Evolutionary conservation across 805 yeast genomes (phyloP).

Genomic region (Yamadazyma nakazawae): DNA sequence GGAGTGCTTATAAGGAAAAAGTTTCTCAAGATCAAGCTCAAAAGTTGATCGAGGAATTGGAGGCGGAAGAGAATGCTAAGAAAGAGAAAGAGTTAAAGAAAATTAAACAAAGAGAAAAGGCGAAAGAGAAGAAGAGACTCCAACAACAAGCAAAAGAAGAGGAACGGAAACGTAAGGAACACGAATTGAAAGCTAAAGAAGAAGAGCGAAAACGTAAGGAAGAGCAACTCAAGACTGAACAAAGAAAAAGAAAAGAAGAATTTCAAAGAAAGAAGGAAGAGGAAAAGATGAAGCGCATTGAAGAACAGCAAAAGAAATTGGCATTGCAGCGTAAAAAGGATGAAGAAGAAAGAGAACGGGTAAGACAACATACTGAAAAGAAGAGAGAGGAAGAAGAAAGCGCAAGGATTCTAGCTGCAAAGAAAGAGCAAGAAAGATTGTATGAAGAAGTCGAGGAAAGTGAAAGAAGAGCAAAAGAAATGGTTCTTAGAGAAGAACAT

Average conservation of each 20-base stretch:
- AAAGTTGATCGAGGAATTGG: conserved; percentile 63
- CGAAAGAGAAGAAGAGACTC: conserved; percentile 63
- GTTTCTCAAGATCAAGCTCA: conserved; percentile 72
- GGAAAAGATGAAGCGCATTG: conserved; percentile 45
- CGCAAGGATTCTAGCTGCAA: conserved; percentile 12
- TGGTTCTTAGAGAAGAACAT: background rate
- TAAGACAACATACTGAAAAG: conserved; percentile 19
- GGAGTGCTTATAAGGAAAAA: conserved; percentile 74
- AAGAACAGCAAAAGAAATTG: conserved; percentile 30
- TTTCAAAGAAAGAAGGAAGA: conserved; percentile 41
- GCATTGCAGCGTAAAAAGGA: conserved; percentile 29
- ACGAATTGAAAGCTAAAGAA: conserved; percentile 41
- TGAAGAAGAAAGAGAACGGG: conserved; percentile 27
- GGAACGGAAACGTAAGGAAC: conserved; percentile 54
- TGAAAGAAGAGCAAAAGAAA: background rate
- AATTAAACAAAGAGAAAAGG: conserved; percentile 61
- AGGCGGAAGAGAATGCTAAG: conserved; percentile 63
- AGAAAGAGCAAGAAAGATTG: background rate
- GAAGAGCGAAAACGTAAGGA: conserved; percentile 29
- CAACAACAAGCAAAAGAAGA: conserved; percentile 64
- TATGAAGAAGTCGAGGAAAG: background rate
- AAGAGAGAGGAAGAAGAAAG: conserved; percentile 24
- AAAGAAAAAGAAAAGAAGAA: conserved; percentile 38
- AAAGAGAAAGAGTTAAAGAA: conserved; percentile 67
- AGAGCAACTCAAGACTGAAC: conserved; percentile 36